Evolutionary conservation across 2,329 filamentous ascomycete species (phyloP), one percentile per base, ranked within the genome.

Genomic region (Hawksworthiomyces lignivorus): DNA sequence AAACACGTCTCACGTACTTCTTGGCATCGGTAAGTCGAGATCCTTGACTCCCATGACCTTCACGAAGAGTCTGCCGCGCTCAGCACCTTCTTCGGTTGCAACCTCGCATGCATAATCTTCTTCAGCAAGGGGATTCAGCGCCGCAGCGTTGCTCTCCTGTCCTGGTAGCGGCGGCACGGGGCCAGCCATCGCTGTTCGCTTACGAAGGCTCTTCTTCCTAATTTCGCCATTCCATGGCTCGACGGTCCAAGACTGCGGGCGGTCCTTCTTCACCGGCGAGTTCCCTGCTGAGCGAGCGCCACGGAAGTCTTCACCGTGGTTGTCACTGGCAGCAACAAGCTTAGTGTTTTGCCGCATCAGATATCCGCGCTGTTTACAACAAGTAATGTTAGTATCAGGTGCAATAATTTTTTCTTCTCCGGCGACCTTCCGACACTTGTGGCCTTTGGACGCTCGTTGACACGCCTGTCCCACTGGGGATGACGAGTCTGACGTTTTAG

Each of bases 21-120:
- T 85, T 24, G 92, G 89, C 42, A 98, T 69, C 18, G 92, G 90
- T 32, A 97, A 70, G 56, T 96, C 89, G 28, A 98, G 73, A 54
- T 97, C 89, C 62, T 97, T 97, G 50, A 97, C 88, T 33, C 90
- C 89, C 61, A 97, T 84, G n/a, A 98, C 92, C 69, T 98, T 98
- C 51, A 98, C 89, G 55, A 98, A 98, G 2, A 98, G 73, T 47
- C 92, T 75, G 9, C 92, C 92, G 52, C 92, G 74, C 63, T 98
- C 92, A 45, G 82, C 82, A 40, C 80, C 87, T 45, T 96, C 89
- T 41, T 87, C 83, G 9, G 76, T 75, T 5, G 69, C 64, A 31
- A 68, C 60, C 44, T 84, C 73, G 5, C 70, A 65, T 20, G 67
- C 62, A 17, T 70, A 60, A 36, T 87, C 83, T 47, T 83, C 79